Conservation (phyloP, 331 rosid genomes). For the Arachis monticola region DNA sequence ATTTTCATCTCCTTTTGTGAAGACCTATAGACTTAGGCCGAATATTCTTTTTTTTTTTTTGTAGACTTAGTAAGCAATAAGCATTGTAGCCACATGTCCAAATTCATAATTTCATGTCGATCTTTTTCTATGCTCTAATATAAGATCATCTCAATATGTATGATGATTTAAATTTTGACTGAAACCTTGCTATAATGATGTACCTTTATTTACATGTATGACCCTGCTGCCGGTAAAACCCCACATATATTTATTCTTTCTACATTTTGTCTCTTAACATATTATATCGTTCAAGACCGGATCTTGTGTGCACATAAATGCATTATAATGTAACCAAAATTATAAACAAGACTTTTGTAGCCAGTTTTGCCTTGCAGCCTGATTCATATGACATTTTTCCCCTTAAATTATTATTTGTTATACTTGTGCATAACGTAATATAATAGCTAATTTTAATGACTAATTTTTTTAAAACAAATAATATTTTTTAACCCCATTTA, state of each 20-base stretch:
- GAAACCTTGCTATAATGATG: constrained; percentile 31
- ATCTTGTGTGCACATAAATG: too few relatives aligned
- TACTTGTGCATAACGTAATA: too few relatives aligned
- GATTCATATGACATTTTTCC: too few relatives aligned
- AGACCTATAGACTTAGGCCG: constrained; percentile 25
- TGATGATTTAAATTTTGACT: constrained; percentile 36
- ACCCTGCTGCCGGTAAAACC: constrained; percentile 8
- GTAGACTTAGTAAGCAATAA: constrained; percentile 23
- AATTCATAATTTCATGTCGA: not conserved
- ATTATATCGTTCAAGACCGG: not conserved
- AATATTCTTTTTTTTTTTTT: constrained; percentile 22
- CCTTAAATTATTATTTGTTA: too few relatives aligned
- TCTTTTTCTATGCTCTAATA: not conserved
- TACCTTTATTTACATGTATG: constrained; percentile 13
- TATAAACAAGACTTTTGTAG: too few relatives aligned
- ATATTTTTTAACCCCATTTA: too few relatives aligned
- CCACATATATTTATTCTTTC: constrained; percentile 15
- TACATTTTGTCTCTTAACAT: constrained; percentile 21
- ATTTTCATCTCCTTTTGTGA: constrained; percentile 17
- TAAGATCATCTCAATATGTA: constrained; percentile 15
- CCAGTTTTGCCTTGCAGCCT: too few relatives aligned
- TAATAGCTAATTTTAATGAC: too few relatives aligned
- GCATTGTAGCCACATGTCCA: constrained; percentile 4
- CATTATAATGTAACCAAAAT: not conserved
- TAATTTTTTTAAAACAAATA: too few relatives aligned